Conservation (phyloP, 2,329 filamentous ascomycete species). For the Mycosphaerelloides madeirae region DNA sequence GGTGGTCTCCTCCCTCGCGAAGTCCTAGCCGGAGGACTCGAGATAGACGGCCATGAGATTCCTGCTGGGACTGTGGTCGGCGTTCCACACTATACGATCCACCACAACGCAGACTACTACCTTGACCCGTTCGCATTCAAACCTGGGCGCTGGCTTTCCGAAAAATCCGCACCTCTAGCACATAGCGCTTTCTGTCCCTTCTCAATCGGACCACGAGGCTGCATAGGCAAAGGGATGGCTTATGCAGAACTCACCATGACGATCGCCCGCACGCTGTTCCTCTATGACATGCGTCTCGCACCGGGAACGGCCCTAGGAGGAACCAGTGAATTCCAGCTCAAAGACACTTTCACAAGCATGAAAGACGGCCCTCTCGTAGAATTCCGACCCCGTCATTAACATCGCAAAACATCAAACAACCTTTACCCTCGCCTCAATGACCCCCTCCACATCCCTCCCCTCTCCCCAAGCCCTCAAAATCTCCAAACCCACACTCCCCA, state of each 20-base stretch:
- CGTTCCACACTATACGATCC: slow-evolving; percentile 32
- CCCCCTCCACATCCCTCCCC: not conserved
- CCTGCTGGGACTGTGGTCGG: slow-evolving; percentile 33
- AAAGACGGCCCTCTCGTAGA: slow-evolving; percentile 2
- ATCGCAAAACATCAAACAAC: too few relatives aligned
- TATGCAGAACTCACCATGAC: slow-evolving; percentile 19
- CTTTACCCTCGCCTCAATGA: slow-evolving; percentile 2
- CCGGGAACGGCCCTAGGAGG: slow-evolving; percentile 12
- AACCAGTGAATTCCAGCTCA: slow-evolving; percentile 10
- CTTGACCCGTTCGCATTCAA: slow-evolving; percentile 20
- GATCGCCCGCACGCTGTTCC: slow-evolving; percentile 13
- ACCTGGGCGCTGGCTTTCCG: slow-evolving; percentile 26
- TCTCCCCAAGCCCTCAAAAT: not conserved
- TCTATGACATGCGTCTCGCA: slow-evolving; percentile 20
- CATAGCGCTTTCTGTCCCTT: slow-evolving; percentile 20
- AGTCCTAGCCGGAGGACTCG: slow-evolving; percentile 27
- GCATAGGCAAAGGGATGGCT: slow-evolving; percentile 21
- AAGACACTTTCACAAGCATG: slow-evolving; percentile 8
- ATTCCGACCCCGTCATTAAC: too few relatives aligned
- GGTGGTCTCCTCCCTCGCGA: slow-evolving; percentile 33
- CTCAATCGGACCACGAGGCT: slow-evolving; percentile 17
- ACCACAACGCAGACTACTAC: slow-evolving; percentile 32
- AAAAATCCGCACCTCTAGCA: slow-evolving; percentile 4
- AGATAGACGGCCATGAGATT: slow-evolving; percentile 35
- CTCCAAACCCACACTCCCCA: not conserved